These are phyloP conservation scores for Cyclotella sp. DNA, from an alignment of 108 stramenopile genomes.

Conservation along the genomic window DNA sequence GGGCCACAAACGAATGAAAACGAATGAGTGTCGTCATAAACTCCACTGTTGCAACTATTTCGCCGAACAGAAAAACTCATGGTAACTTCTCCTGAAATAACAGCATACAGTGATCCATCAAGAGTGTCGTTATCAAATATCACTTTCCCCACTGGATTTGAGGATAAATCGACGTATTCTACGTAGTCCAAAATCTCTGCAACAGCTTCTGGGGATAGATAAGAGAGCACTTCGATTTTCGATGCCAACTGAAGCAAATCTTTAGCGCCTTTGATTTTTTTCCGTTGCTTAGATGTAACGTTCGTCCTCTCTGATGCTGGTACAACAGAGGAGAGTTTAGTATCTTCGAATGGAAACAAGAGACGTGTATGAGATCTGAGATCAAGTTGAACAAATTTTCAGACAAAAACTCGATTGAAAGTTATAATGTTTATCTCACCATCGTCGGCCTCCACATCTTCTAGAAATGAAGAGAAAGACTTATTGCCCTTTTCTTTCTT, in stretches of 20 bases:
- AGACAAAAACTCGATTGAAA: not conserved
- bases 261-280: slow-evolving; percentile 10
- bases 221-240: slow-evolving; percentile 56
- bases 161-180: slow-evolving; percentile 46
- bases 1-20: slow-evolving; percentile 39
- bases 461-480: slow-evolving; percentile 23
- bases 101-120: slow-evolving; percentile 61
- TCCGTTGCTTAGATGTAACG: not conserved
- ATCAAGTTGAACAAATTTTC: not conserved
- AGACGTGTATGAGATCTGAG: not conserved
- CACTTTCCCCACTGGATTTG: slow-evolving; percentile 5
- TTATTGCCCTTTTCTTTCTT: slow-evolving; percentile 8
- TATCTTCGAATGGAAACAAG: not conserved
- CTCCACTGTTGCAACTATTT: not conserved
- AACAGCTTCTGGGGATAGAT: slow-evolving; percentile 55
- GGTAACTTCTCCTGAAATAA: slow-evolving; percentile 48
- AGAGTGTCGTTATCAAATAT: slow-evolving; percentile 42
- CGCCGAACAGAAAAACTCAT: slow-evolving; percentile 22
- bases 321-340: not conserved
- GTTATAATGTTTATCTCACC: too few relatives aligned
- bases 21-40: slow-evolving; percentile 20
- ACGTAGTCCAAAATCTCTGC: slow-evolving; percentile 35
- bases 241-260: slow-evolving; percentile 38
- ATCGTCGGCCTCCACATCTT: slow-evolving; percentile 29
- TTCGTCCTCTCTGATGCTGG: not conserved